Evolutionary conservation across 2,329 filamentous ascomycete genomes (phyloP), one percentile per base, ranked within the genome.

Genomic region (Cadophora gregata): DNA sequence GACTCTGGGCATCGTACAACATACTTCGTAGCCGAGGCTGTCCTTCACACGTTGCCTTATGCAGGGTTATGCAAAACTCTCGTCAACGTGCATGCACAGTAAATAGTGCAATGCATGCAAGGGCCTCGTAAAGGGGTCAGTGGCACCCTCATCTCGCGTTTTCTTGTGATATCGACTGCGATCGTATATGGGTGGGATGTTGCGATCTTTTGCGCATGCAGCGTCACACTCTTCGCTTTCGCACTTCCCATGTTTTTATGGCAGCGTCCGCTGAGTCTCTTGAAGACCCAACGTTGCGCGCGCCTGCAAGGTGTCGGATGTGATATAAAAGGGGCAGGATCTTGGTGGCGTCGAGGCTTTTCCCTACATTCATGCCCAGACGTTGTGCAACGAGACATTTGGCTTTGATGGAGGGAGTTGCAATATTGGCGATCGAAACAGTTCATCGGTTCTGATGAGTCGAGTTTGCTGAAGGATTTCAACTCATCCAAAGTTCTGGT

Each of bases 331-430:
- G 27, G 50, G 50, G 48, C 25, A 31, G 16, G 16, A 53, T 7
- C 50, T 53, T 53, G 25, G 50, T 29, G 25, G 50, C 50, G 50
- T 53, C 31, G 50, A 53, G 50, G 50, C 50, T 53, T 53, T 53
- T 25, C 27, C 50, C n/a, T 29, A 9, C n/a, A 16, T 31, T 31
- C 50, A 31, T 53, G 50, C 50, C 50, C 25, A 53, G 27, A 31
- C 31, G 50, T 53, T 31, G 50, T 31, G 50, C 14, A 14, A 53
- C 50, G 5, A 29, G 19, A 19, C 50, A 16, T 8, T 53, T 53
- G 50, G n/a, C 5, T 10, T 51, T 4, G 48, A 53, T 31, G 16
- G 31, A 31, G n/a, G 50, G 48, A 27, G 14, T 53, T 31, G 25
- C 27, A 53, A 53, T 31, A 53, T 53, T 53, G 50, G n/a, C 50